Conservation (phyloP, 306 rosid species). For the Alnus glutinosa region DNA sequence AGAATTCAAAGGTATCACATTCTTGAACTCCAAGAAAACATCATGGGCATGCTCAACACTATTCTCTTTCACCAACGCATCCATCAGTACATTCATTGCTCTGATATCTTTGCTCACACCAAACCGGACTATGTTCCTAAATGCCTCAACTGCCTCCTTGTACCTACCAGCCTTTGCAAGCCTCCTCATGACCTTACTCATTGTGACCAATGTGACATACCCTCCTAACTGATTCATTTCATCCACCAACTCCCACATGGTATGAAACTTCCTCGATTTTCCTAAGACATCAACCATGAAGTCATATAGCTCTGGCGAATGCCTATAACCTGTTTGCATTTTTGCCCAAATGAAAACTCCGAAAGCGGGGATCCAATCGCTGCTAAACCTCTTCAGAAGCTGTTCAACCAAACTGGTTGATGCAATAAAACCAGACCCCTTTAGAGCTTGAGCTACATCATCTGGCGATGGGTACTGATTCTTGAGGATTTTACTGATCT, state of each 20-base stretch:
- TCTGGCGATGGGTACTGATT: conserved; percentile 48
- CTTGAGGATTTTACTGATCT: conserved; percentile 48
- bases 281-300: conserved; percentile 71
- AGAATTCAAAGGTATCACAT: conserved; percentile 37
- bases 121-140: conserved; percentile 43
- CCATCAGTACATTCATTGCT: conserved; percentile 61
- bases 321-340: conserved; percentile 63
- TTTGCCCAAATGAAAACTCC: conserved; percentile 84
- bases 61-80: conserved; percentile 61
- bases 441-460: conserved; percentile 46
- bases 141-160: conserved; percentile 60
- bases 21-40: conserved; percentile 57
- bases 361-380: conserved; percentile 64
- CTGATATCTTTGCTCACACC: conserved; percentile 50
- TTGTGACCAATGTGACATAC: conserved; percentile 51
- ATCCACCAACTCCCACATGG: conserved; percentile 65
- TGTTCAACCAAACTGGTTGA: conserved; percentile 48
- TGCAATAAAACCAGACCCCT: conserved; percentile 26
- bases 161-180: conserved; percentile 47
- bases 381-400: conserved; percentile 63
- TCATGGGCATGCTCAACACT: conserved; percentile 67
- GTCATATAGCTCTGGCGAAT: conserved; percentile 47
- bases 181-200: conserved; percentile 65
- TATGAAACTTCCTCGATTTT: conserved; percentile 41
- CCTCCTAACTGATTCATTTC: conserved; percentile 59